Conservation (phyloP, 2,329 filamentous ascomycete species). For the Pseudogymnoascus sp. region DNA sequence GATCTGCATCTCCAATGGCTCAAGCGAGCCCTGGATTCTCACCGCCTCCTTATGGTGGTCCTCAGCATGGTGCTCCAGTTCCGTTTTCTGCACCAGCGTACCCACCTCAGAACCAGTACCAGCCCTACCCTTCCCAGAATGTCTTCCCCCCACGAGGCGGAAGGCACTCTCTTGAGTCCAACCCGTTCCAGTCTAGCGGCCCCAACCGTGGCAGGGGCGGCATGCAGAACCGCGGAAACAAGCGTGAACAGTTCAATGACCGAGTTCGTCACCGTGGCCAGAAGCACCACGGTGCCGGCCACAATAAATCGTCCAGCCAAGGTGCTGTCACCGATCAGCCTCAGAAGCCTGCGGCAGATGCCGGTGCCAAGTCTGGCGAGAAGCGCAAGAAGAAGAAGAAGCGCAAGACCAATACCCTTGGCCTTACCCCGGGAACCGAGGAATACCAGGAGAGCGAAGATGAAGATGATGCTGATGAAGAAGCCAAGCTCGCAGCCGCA, state of each 20-base stretch:
- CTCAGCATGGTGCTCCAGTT: slow-evolving; percentile 22
- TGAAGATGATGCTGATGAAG: slow-evolving; percentile 61
- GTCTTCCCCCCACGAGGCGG: slow-evolving; percentile 25
- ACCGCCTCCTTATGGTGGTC: slow-evolving; percentile 28
- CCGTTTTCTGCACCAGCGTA: slow-evolving; percentile 19
- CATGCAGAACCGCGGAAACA: slow-evolving; percentile 27
- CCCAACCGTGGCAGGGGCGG: slow-evolving; percentile 33
- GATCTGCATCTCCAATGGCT: slow-evolving; percentile 31
- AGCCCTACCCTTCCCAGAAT: slow-evolving; percentile 32
- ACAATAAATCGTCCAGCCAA: slow-evolving; percentile 24
- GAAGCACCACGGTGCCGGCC: slow-evolving; percentile 15
- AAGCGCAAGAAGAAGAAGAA: slow-evolving; percentile 54
- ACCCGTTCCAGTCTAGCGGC: slow-evolving; percentile 28
- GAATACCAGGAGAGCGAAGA: slow-evolving; percentile 53
- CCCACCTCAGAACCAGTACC: slow-evolving; percentile 25
- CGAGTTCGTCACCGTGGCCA: slow-evolving; percentile 22
- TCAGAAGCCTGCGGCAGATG: slow-evolving; percentile 44
- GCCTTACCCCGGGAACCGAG: slow-evolving; percentile 49
- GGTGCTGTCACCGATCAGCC: slow-evolving; percentile 21
- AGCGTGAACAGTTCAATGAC: slow-evolving; percentile 31
- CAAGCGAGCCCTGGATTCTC: slow-evolving; percentile 37
- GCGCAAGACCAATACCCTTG: slow-evolving; percentile 62
- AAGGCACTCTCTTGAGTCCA: slow-evolving; percentile 27
- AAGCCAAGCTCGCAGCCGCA: slow-evolving; percentile 30
- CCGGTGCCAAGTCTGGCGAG: slow-evolving; percentile 29